Conservation (phyloP, 441 rosid species). For the Viola pubescens region DNA sequence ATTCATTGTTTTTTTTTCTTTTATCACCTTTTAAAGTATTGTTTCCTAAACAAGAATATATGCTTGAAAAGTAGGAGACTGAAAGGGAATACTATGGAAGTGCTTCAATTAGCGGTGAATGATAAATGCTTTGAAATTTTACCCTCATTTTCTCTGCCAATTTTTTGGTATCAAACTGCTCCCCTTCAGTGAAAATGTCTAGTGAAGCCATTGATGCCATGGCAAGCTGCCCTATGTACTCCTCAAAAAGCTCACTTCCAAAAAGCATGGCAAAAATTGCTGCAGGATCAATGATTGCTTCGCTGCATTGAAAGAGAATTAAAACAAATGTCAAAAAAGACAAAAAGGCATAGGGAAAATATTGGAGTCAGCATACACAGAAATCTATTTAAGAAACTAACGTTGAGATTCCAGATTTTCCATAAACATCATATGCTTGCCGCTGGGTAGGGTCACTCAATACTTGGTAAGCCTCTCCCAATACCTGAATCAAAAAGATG, state of each 20-base stretch:
- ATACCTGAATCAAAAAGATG: constrained; percentile 40
- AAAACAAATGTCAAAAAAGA: constrained; percentile 10
- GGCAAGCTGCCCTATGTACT: constrained; percentile 90
- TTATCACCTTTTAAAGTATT: too few species aligned
- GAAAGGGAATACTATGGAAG: too few species aligned
- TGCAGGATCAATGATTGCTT: constrained; percentile 88
- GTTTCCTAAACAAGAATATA: too few species aligned
- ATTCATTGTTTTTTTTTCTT: too few species aligned
- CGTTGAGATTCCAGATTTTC: constrained; percentile 95
- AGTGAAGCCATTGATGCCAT: constrained; percentile 98
- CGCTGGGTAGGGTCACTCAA: constrained; percentile 84
- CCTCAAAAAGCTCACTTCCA: constrained; percentile 96
- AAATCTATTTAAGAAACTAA: constrained; percentile 34
- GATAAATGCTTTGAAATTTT: not conserved
- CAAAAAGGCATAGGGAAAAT: not conserved
- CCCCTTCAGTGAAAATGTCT: constrained; percentile 84
- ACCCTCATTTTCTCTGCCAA: constrained; percentile 92
- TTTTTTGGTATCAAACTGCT: constrained; percentile 72
- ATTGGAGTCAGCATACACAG: constrained; percentile 4
- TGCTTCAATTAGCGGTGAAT: not conserved
- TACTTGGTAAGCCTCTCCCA: constrained; percentile 98
- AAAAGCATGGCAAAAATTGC: constrained; percentile 96
- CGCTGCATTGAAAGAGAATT: constrained; percentile 43
- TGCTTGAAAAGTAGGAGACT: too few species aligned
- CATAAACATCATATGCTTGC: constrained; percentile 84